Percentiles rank a stretch among this genome's conserved stretches.
Conservation (phyloP, 1,139 yeast species). For the Sugiyamaella neomexicana region DNA sequence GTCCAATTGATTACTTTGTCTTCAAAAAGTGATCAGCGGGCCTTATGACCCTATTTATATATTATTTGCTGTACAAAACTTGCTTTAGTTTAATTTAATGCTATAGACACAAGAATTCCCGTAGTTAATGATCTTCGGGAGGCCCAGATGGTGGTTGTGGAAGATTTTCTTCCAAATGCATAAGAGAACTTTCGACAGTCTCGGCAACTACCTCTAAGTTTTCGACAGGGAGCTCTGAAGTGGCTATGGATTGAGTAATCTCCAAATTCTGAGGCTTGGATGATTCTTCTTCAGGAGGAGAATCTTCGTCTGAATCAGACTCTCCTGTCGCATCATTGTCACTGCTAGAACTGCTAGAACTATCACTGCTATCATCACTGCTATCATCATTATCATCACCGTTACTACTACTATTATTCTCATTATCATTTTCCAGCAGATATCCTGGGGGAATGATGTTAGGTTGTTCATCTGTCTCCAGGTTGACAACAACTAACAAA, state of each 20-base stretch:
- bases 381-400: slow-evolving; percentile 2
- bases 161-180: too few species aligned
- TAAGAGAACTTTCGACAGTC: too few species aligned
- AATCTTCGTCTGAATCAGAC: slow-evolving; percentile 19
- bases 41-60: slow-evolving; percentile 1
- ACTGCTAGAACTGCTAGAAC: background rate
- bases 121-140: background rate
- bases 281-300: slow-evolving; percentile 24
- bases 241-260: background rate
- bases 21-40: background rate
- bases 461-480: background rate
- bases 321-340: background rate
- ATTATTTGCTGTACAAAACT: slow-evolving; percentile 1
- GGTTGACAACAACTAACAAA: slow-evolving; percentile 34
- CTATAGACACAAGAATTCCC: too few species aligned
- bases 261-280: background rate
- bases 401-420: background rate
- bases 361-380: background rate
- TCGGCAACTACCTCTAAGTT: too few species aligned
- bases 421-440: slow-evolving; percentile 38
- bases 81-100: background rate
- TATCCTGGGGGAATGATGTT: slow-evolving; percentile 33
- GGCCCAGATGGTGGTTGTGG: background rate
- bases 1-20: slow-evolving; percentile 7
- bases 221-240: background rate